These are phyloP conservation scores for Cutaneotrichosporon sp. DNA, from an alignment of 1,284 basidiomycete genomes.

Conservation along the genomic window DNA sequence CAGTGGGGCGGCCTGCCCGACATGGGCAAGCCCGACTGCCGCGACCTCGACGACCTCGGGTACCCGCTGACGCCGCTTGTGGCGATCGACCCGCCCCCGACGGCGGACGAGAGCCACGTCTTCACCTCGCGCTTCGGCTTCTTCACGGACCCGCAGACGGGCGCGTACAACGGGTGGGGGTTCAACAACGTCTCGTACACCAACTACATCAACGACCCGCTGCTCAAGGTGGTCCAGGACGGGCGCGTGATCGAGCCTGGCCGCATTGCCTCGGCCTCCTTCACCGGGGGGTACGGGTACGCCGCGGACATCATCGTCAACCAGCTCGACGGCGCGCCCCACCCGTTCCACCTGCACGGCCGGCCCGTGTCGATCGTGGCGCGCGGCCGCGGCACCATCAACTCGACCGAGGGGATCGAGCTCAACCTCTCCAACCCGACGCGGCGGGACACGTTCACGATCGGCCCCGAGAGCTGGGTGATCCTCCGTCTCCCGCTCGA, in stretches of 20 bases:
- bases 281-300: background rate
- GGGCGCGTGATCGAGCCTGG: constrained; percentile 26
- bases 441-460: constrained; percentile 48
- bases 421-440: constrained; percentile 47
- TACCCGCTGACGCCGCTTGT: constrained; percentile 19
- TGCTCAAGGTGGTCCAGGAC: constrained; percentile 33
- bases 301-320: constrained; percentile 35
- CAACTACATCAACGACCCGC: constrained; percentile 41
- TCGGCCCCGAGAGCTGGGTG: constrained; percentile 33
- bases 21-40: constrained; percentile 6
- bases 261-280: constrained; percentile 16
- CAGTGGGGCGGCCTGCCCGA: constrained; percentile 27
- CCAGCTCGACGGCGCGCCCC: constrained; percentile 49
- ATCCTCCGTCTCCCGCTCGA: constrained; percentile 35
- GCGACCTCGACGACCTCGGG: constrained; percentile 12
- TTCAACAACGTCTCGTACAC: constrained; percentile 39
- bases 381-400: constrained; percentile 42
- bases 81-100: constrained; percentile 5
- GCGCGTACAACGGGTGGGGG: constrained; percentile 28
- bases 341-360: constrained; percentile 50
- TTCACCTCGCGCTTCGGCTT: constrained; percentile 29
- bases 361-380: constrained; percentile 40
- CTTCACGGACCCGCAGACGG: constrained; percentile 24
- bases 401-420: constrained; percentile 16
- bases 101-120: constrained; percentile 21